Evolutionary conservation across 1,284 basidiomycete species (phyloP), one percentile per base, ranked within the genome.

Genomic region (Sutorius eximius): DNA sequence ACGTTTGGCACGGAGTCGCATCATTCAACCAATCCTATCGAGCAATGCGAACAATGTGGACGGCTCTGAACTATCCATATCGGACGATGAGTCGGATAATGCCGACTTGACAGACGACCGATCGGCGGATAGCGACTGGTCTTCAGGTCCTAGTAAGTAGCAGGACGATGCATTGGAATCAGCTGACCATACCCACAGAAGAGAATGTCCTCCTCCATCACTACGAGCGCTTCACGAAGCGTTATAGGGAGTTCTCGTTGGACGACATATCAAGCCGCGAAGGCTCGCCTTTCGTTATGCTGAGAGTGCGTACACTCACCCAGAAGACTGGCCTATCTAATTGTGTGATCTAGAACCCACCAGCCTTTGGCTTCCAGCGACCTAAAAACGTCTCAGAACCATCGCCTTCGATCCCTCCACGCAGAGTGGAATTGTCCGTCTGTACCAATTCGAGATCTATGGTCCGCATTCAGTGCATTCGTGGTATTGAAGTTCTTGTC

Each of bases 71-170:
- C 62, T 65, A 30, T 79, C 77, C 51, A 76, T 83, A 61, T 83
- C 80, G 12, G 85, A 82, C 51, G 89, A 91, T 59, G 90, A 92
- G 69, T 91, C 89, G 2, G 90, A 91, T 62, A 75, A 88, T 61
- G 83, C 80, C 33, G 86, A 86, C 63, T 61, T 86, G 41, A 86
- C 82, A 3, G 84, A 85, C 44, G 69, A 65, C 22, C 75, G 74
- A 55, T 78, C 75, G 8, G 80, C 77, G 12, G 80, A 81, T 41
- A 84, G 81, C 60, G 81, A 83, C 38, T 79, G 80, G 78, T 79
- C 79, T 27, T 76, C 82, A 36, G 56, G 67, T 50, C 69, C 57
- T 34, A 53, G 71, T 71, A 43, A 45, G 68, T 57, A 46, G 5
- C 30, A n/a, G 22, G 9, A 9, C 10, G 13, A 33, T 45, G n/a